Evolutionary conservation across 2,329 filamentous ascomycete species (phyloP), one percentile per base, ranked within the genome.

Genomic region (Tolypocladium tropicale): DNA sequence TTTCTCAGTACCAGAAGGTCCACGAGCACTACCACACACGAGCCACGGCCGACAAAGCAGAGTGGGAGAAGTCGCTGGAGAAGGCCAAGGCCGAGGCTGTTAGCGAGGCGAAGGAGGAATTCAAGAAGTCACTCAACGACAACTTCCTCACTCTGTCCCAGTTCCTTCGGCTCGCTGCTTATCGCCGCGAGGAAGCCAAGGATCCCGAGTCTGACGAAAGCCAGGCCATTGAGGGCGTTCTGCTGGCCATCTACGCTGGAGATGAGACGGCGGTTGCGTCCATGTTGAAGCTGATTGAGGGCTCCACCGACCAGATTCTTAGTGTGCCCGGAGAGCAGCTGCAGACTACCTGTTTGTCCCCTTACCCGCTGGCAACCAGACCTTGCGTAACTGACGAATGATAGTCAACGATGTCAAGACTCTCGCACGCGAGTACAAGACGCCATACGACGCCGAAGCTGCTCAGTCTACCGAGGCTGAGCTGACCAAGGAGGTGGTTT

Each of bases 91-190:
- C 74, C 2, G 79, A 80, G 43, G 74, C 77, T 25, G 68, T 77
- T 30, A 76, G 75, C 57, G 78, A 82, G 57, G 74, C 77, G 52
- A 72, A 82, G 64, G 78, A 79, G 65, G 72, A 59, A 1, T 65
- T 64, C 50, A 72, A 83, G 53, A 79, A 82, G 68, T 76, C 76
- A 30, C 78, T 88, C 61, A 78, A 83, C 63, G 78, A 83, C 62
- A 84, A 83, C 67, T 76, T 94, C 43, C 75, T 92, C 52, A 77
- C 83, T 30, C 75, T 94, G 60, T 90, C 89, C 6, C 87, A 90
- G 68, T 95, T 94, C 76, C 76, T 94, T 61, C 84, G 88, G 62
- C 80, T 91, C 39, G 89, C 89, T 58, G 89, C 89, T 57, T 85
- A 88, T 63, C 84, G 89, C 62, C 82, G 88, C 63, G 79, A 83